These are phyloP conservation scores for Calonectria naviculata DNA, from an alignment of 2,329 filamentous ascomycete genomes.

Conservation along the genomic window DNA sequence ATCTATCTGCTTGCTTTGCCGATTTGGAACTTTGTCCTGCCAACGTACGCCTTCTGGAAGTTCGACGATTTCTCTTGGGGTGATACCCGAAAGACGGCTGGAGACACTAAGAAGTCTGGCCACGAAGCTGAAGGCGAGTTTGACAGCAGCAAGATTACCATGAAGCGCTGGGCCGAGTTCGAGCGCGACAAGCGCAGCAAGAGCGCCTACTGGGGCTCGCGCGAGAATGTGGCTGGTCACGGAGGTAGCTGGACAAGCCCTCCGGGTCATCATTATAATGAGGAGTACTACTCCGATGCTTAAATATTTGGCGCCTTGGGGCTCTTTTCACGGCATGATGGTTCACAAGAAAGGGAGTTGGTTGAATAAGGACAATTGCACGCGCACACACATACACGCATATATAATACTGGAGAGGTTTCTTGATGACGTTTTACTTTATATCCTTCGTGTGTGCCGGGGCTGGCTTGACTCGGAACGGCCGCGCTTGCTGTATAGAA, in stretches of 20 bases:
- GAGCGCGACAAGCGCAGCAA: slow-evolving; percentile 72
- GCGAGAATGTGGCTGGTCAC: slow-evolving; percentile 61
- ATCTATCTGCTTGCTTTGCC: slow-evolving; percentile 95
- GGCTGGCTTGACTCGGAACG: slow-evolving; percentile 21
- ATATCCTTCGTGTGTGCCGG: slow-evolving; percentile 32
- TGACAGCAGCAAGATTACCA: slow-evolving; percentile 98
- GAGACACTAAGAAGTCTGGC: slow-evolving; percentile 87
- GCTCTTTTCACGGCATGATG: slow-evolving; percentile 25
- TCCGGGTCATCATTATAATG: slow-evolving; percentile 59
- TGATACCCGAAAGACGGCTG: slow-evolving; percentile 94
- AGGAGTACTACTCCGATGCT: slow-evolving; percentile 67
- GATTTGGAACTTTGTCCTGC: slow-evolving; percentile 97
- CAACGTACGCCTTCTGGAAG: slow-evolving; percentile 97
- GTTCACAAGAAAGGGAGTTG: slow-evolving; percentile 35
- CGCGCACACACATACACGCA: slow-evolving; percentile 32
- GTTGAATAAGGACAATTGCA: slow-evolving; percentile 32
- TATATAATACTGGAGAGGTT: slow-evolving; percentile 38
- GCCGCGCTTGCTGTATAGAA: slow-evolving; percentile 36
- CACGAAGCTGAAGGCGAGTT: slow-evolving; percentile 95
- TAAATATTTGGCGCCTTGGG: slow-evolving; percentile 41
- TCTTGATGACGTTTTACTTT: slow-evolving; percentile 24
- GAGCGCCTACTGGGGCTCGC: slow-evolving; percentile 62
- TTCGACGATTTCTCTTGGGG: slow-evolving; percentile 99
- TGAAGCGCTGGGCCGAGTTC: slow-evolving; percentile 99
- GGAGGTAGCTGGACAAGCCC: slow-evolving; percentile 56